These are phyloP conservation scores for Hymenoscyphus scutula DNA, from an alignment of 2,329 filamentous ascomycete genomes.

Conservation along the genomic window DNA sequence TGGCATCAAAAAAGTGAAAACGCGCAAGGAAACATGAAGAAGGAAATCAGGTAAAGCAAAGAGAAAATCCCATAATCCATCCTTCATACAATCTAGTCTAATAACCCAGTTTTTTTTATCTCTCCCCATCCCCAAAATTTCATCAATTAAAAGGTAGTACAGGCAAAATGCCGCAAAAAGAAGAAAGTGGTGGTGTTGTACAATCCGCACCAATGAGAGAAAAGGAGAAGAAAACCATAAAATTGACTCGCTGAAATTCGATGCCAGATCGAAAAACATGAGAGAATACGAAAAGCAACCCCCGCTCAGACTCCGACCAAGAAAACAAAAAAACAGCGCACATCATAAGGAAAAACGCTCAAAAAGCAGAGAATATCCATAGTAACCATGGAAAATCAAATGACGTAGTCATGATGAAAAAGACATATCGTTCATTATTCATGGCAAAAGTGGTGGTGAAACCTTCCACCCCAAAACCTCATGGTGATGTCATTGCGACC, in stretches of 20 bases:
- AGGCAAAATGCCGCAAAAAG: background rate
- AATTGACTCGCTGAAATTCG: background rate
- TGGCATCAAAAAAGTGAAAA: background rate
- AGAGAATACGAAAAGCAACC: background rate
- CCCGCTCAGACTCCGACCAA: background rate
- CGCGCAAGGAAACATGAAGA: background rate
- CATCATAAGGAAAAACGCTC: background rate
- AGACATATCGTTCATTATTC: background rate
- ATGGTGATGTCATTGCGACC: background rate
- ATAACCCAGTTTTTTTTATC: background rate
- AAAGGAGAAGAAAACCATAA: background rate
- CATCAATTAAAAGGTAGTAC: background rate
- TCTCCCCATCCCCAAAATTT: background rate
- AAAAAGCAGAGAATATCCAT: background rate
- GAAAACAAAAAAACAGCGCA: background rate
- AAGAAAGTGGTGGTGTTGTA: background rate
- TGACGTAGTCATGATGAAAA: conserved; percentile 1
- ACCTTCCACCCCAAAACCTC: background rate
- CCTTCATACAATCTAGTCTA: conserved; percentile 4
- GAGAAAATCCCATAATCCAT: background rate
- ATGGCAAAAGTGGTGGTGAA: conserved; percentile 1
- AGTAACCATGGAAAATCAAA: background rate
- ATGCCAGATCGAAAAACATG: background rate
- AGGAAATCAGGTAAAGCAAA: background rate
- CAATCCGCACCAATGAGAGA: background rate